These are phyloP conservation scores for Pythium brassicae DNA, from an alignment of 352 stramenopile species.

Conservation along the genomic window DNA sequence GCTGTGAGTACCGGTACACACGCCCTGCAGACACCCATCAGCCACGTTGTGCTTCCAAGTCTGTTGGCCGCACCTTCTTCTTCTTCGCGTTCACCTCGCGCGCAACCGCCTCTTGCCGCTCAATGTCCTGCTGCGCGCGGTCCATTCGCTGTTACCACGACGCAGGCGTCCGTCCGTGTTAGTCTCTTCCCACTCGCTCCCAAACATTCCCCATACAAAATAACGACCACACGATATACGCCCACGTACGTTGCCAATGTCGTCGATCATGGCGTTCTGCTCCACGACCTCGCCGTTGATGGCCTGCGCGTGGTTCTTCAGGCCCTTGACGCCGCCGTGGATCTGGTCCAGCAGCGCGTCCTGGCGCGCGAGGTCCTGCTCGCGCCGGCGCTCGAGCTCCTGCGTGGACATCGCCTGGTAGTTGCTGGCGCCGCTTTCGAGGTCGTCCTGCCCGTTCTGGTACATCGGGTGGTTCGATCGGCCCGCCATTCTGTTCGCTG, in stretches of 20 bases:
- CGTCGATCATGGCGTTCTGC: constrained; percentile 81
- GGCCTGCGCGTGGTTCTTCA: constrained; percentile 79
- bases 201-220: too few species aligned
- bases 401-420: constrained; percentile 69
- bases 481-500: too few species aligned
- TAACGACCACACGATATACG: not conserved
- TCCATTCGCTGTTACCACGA: constrained; percentile 77
- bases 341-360: constrained; percentile 77
- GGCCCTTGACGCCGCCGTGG: constrained; percentile 63
- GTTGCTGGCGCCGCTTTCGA: constrained; percentile 14
- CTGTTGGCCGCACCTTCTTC: constrained; percentile 59
- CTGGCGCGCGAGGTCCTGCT: constrained; percentile 53
- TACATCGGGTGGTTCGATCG: constrained; percentile 42
- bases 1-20: too few species aligned
- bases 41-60: too few species aligned
- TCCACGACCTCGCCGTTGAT: constrained; percentile 84
- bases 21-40: too few species aligned
- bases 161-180: too few species aligned
- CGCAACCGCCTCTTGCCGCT: constrained; percentile 50
- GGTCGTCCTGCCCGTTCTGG: constrained; percentile 9
- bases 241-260: constrained; percentile 61
- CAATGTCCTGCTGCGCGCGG: constrained; percentile 50
- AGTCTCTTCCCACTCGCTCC: not conserved
- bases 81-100: constrained; percentile 66
- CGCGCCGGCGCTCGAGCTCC: constrained; percentile 55